Evolutionary conservation across 805 yeast genomes (phyloP).

Genomic region (Yarrowia sp.): DNA sequence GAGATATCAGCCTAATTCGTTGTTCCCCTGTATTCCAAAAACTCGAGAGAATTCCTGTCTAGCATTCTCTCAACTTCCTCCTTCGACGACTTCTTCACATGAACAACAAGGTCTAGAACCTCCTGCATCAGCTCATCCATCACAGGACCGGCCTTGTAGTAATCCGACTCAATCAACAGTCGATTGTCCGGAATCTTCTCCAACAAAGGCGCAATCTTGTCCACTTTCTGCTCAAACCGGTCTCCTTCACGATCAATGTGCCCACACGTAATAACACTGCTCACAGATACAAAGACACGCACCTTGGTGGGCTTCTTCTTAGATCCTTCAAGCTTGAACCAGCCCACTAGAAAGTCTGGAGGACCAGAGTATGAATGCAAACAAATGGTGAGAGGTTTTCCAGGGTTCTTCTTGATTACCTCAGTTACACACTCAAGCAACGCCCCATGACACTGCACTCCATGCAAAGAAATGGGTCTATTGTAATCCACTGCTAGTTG

Average conservation of each 20-base stretch:
- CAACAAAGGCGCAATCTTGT: constrained; percentile 43
- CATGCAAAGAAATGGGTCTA: constrained; percentile 76
- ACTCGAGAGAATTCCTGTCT: constrained; percentile 1
- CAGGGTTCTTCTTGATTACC: constrained; percentile 36
- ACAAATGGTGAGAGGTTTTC: constrained; percentile 55
- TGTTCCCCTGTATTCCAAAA: constrained; percentile 7
- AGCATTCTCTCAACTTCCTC: not conserved
- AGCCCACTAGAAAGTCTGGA: constrained; percentile 56
- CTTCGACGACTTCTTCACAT: constrained; percentile 15
- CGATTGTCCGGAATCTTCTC: constrained; percentile 50
- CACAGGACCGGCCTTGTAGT: constrained; percentile 47
- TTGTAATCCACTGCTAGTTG: constrained; percentile 58
- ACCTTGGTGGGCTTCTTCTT: constrained; percentile 37
- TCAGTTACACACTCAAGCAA: constrained; percentile 56
- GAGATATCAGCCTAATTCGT: no score
- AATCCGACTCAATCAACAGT: constrained; percentile 64
- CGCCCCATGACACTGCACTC: constrained; percentile 79
- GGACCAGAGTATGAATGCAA: constrained; percentile 91
- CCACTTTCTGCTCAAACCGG: constrained; percentile 25
- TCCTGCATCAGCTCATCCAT: constrained; percentile 44
- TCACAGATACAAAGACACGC: constrained; percentile 58
- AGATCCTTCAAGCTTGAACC: constrained; percentile 43
- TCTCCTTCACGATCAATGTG: constrained; percentile 45
- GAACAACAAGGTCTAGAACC: constrained; percentile 20
- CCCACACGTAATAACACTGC: constrained; percentile 53